Evolutionary conservation across 345 rosid species (phyloP), one percentile per base, ranked within the genome.

Genomic region (Euphorbia peplus): DNA sequence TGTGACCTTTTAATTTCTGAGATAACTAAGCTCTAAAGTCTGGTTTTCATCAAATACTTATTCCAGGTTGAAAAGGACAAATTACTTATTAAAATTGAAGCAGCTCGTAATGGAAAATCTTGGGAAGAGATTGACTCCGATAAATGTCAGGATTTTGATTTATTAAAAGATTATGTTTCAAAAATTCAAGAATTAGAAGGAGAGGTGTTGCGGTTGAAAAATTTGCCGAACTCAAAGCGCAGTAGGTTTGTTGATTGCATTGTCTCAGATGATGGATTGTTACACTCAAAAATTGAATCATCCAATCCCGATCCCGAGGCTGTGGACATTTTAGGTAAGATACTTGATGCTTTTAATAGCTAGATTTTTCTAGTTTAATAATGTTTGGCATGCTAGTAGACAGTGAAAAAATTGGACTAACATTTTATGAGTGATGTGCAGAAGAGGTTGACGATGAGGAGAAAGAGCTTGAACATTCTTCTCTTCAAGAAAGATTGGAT

Each of bases 131-230:
- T 87, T 75, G 96, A 88, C 42, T 73, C 83, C 37, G 69, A 73
- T 66, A 69, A 46, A 67, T 75, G 68, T 66, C 80, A 95, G 99
- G 97, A 83, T 68, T 73, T 60, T 74, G 86, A 84, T 83, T 78
- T 95, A 85, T 51, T 91, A 61, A 91, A 81, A 60, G 81, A 68
- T 67, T 88, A 95, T 67, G 85, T 95, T 47, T 81, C 83, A 48
- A 91, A 86, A 84, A 91, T 91, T 82, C 97, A 95, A 83, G 96
- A 90, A 63, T 80, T 91, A 65, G 99, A 91, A 82, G 90, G 90
- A 67, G 97, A 95, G 75, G 58, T 95, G 74, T 66, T 88, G 73
- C 87, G 75, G 52, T 35, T 85, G 48, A 88, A 78, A 84, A 88
- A 68, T 68, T 76, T 73, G 39, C 70, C 79, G 60, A 83, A 73